Conservation (phyloP, 2,329 filamentous ascomycete species). For the Diaporthe sp. region DNA sequence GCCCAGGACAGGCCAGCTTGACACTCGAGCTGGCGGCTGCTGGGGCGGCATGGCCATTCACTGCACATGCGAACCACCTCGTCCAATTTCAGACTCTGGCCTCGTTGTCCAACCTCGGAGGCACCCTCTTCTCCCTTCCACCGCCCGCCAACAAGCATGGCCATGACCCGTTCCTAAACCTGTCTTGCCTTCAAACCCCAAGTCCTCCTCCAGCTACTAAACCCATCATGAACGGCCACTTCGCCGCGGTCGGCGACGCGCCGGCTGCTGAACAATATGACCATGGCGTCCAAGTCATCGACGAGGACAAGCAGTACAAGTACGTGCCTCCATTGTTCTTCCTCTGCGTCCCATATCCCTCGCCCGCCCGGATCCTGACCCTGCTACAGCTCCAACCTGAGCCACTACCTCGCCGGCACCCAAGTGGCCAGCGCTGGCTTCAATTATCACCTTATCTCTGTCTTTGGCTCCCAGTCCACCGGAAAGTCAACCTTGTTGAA, state of each 20-base stretch:
- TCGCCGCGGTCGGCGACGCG: constrained; percentile 77
- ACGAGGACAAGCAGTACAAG: constrained; percentile 98
- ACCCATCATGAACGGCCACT: constrained; percentile 79
- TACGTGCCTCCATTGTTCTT: constrained; percentile 56
- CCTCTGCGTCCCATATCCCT: constrained; percentile 32
- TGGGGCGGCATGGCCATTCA: constrained; percentile 3
- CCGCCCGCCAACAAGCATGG: constrained; percentile 32
- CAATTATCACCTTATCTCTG: constrained; percentile 99
- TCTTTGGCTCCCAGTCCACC: constrained; percentile 98
- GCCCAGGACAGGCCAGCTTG: constrained; percentile 26
- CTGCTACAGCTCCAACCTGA: constrained; percentile 73
- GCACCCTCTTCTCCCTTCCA: neutral
- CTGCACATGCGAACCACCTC: constrained; percentile 16
- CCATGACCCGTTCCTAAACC: constrained; percentile 30
- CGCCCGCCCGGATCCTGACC: constrained; percentile 35
- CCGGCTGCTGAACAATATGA: constrained; percentile 77
- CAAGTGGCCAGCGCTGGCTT: constrained; percentile 90
- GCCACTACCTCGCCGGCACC: constrained; percentile 83
- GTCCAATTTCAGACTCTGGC: constrained; percentile 25
- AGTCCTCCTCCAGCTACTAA: constrained; percentile 23
- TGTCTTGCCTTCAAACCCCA: neutral
- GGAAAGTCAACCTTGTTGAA: constrained; percentile 98
- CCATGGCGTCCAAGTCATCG: constrained; percentile 96
- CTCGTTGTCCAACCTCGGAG: constrained; percentile 18
- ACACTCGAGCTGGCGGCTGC: constrained; percentile 20